Evolutionary conservation across 2,329 filamentous ascomycete genomes (phyloP).

Genomic region (Botrytis cinerea): DNA sequence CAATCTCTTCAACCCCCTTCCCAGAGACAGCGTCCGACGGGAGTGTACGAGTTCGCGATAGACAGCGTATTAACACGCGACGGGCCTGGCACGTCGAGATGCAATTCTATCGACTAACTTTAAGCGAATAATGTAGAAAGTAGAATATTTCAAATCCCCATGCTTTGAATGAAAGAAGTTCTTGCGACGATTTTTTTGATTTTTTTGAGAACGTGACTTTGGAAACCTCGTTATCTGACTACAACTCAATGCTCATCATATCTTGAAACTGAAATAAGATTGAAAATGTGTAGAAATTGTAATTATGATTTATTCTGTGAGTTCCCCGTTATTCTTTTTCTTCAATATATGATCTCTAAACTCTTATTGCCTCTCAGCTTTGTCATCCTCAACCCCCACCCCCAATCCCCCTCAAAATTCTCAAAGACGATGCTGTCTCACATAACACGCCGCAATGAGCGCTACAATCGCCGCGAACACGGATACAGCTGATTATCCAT

Average conservation of each 20-base stretch:
- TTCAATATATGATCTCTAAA: not conserved
- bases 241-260: rapidly evolving
- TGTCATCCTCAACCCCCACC: not conserved
- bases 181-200: not conserved
- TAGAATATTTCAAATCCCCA: not conserved
- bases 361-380: not conserved
- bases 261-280: not conserved
- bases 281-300: not conserved
- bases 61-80: not conserved
- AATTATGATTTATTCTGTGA: not conserved
- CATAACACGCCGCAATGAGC: slow-evolving; percentile 13
- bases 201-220: not conserved
- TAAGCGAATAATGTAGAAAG: not conserved
- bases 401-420: not conserved
- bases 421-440: not conserved
- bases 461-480: not conserved
- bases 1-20: not conserved
- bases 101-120: too few relatives aligned
- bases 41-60: slow-evolving; percentile 20
- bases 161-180: not conserved
- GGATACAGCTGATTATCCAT: not conserved
- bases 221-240: not conserved
- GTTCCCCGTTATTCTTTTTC: not conserved
- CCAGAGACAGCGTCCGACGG: not conserved
- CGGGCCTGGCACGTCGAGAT: not conserved